A percentile compares a stretch with the other conserved stretches of the same genome.
These are phyloP conservation scores for Dactylellina haptotyla DNA, from an alignment of 2,329 filamentous ascomycete genomes.

Conservation along the genomic window DNA sequence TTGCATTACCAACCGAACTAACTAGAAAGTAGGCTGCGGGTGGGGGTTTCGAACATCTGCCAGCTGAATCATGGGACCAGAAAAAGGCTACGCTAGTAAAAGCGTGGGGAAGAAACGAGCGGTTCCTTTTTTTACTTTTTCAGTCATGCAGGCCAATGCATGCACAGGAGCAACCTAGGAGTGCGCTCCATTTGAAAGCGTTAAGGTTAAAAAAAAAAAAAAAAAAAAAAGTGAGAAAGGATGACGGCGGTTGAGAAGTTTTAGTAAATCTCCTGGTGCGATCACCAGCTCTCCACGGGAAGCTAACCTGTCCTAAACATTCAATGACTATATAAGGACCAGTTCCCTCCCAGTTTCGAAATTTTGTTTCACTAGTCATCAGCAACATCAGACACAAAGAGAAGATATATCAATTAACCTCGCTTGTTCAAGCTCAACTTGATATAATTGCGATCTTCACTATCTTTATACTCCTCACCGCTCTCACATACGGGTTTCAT, in stretches of 20 bases:
- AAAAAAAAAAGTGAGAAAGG: slow-evolving; percentile 42
- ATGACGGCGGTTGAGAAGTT: slow-evolving; percentile 40
- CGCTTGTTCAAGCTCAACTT: slow-evolving; percentile 3
- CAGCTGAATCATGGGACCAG: slow-evolving; percentile 54
- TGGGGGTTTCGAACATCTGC: slow-evolving; percentile 50
- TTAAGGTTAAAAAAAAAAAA: slow-evolving; percentile 37
- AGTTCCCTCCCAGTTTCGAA: slow-evolving; percentile 35
- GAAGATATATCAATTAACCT: slow-evolving; percentile 34
- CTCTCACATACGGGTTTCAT: slow-evolving; percentile 1
- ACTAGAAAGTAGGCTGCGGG: slow-evolving; percentile 44
- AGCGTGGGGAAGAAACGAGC: slow-evolving; percentile 53
- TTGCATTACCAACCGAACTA: slow-evolving; percentile 54
- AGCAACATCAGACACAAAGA: slow-evolving; percentile 22
- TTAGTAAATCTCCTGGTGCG: slow-evolving; percentile 46
- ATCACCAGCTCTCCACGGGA: slow-evolving; percentile 42
- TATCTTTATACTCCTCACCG: neutral
- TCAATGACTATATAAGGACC: slow-evolving; percentile 41
- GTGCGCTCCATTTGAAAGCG: slow-evolving; percentile 40
- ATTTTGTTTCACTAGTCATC: slow-evolving; percentile 50
- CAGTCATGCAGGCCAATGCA: slow-evolving; percentile 51
- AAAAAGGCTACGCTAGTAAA: slow-evolving; percentile 38
- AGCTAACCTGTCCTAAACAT: slow-evolving; percentile 24
- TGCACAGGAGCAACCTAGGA: slow-evolving; percentile 44
- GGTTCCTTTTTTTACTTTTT: slow-evolving; percentile 53
- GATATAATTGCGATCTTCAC: slow-evolving; percentile 14